Evolutionary conservation across 2,329 filamentous ascomycete species (phyloP).

Genomic region (Penicillium sp.): DNA sequence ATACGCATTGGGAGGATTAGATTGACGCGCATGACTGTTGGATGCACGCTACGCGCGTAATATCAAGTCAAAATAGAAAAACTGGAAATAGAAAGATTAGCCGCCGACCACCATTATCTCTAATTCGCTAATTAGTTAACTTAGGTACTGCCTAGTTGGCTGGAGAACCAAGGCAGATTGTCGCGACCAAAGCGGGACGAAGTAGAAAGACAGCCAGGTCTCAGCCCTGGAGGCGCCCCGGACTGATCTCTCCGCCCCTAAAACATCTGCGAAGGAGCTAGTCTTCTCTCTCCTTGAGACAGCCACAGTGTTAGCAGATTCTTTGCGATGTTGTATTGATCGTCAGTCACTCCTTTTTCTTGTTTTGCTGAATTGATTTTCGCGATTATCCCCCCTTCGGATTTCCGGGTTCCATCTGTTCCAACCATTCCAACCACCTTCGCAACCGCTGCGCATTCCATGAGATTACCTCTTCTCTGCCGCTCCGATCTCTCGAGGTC

Average conservation of each 20-base stretch:
- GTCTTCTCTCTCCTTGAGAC: constrained; percentile 1
- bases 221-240: not conserved
- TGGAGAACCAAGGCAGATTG: not conserved
- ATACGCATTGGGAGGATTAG: not conserved
- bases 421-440: not conserved
- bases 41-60: not conserved
- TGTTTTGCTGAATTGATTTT: constrained; percentile 1
- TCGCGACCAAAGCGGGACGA: not conserved
- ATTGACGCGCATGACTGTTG: constrained; percentile 1
- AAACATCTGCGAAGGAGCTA: constrained; percentile 9
- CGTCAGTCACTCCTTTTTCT: constrained; percentile 1
- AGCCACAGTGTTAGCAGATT: constrained; percentile 8
- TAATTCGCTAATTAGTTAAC: not conserved
- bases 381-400: not conserved
- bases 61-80: not conserved
- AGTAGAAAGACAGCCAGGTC: not conserved
- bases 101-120: not conserved
- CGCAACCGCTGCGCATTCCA: constrained; percentile 7
- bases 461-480: constrained; percentile 5
- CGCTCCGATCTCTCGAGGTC: not conserved
- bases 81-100: not conserved
- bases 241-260: constrained; percentile 10
- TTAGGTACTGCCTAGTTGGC: not conserved
- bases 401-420: not conserved
- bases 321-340: not conserved